A percentile compares a stretch with the other conserved stretches of the same genome.
phyloP scores from a whole-genome alignment of 164 flowering plant species.

The Tinospora cordifolia region DNA sequence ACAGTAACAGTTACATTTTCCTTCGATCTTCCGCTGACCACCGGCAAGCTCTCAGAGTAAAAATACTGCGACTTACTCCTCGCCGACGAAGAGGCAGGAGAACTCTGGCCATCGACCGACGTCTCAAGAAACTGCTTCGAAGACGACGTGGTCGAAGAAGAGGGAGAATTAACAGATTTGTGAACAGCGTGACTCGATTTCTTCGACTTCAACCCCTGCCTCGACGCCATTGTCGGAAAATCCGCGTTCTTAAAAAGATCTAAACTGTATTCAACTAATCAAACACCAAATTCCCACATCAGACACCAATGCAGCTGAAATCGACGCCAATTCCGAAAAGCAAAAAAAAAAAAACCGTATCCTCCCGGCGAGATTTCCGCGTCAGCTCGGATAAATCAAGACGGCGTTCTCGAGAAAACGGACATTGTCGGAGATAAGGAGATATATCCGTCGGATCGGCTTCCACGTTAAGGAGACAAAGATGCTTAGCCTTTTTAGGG shows the following conservation, averaged over 20 bases:
- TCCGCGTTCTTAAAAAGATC: conserved; percentile 7
- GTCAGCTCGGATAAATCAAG: conserved; percentile 2
- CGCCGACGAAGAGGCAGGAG: conserved; percentile 60
- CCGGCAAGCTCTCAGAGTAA: conserved; percentile 39
- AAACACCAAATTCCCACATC: background rate
- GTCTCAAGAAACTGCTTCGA: conserved; percentile 49
- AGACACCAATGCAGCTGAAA: conserved; percentile 10
- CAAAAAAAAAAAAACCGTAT: conserved; percentile 1
- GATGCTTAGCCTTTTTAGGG: conserved; percentile 16
- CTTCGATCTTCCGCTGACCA: conserved; percentile 45
- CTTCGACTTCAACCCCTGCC: conserved; percentile 36
- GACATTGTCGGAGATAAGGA: background rate
- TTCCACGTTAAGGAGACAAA: conserved; percentile 7
- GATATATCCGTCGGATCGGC: conserved; percentile 3
- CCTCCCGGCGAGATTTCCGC: background rate
- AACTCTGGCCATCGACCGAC: conserved; percentile 48
- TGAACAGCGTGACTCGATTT: conserved; percentile 27
- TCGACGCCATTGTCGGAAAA: conserved; percentile 46
- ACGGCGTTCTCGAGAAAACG: conserved; percentile 1
- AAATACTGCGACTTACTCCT: conserved; percentile 45
- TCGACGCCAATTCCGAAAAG: background rate
- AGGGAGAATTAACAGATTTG: conserved; percentile 43
- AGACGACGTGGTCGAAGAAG: conserved; percentile 60
- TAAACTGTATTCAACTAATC: background rate
- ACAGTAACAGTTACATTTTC: conserved; percentile 96